Evolutionary conservation across 352 stramenopile genomes (phyloP).

Genomic region (Phytophthora meadii): DNA sequence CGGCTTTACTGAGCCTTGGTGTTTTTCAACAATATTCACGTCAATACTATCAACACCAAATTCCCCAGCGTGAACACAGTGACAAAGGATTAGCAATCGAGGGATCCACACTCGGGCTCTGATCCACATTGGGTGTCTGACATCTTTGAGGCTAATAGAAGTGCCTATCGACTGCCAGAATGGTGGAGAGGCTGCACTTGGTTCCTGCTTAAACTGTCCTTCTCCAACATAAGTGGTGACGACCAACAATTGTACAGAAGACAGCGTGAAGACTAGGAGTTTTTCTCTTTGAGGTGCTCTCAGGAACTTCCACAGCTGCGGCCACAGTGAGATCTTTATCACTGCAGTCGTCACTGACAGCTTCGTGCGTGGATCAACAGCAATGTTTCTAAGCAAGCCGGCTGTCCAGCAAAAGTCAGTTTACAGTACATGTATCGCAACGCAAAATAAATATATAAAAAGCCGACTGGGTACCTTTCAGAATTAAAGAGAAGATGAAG

Average conservation of each 20-base stretch:
- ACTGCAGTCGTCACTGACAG: constrained; percentile 48
- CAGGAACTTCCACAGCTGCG: constrained; percentile 59
- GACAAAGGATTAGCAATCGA: constrained; percentile 42
- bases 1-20: constrained; percentile 2
- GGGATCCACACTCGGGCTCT: constrained; percentile 46
- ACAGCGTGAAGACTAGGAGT: constrained; percentile 52
- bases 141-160: constrained; percentile 33
- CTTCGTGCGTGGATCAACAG: constrained; percentile 40
- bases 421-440: too few species aligned
- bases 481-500: constrained; percentile 21
- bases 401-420: constrained; percentile 24
- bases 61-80: constrained; percentile 44
- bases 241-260: constrained; percentile 47
- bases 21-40: constrained; percentile 43
- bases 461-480: constrained; percentile 16
- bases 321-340: constrained; percentile 66
- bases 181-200: neutral
- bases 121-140: constrained; percentile 51
- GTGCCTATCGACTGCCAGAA: constrained; percentile 37
- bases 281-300: constrained; percentile 47
- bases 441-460: too few species aligned
- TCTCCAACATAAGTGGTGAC: constrained; percentile 8
- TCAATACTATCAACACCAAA: constrained; percentile 37
- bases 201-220: neutral
- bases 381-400: constrained; percentile 60